Conservation (phyloP, 352 stramenopile genomes). For the Globisporangium rhizosaccharum region DNA sequence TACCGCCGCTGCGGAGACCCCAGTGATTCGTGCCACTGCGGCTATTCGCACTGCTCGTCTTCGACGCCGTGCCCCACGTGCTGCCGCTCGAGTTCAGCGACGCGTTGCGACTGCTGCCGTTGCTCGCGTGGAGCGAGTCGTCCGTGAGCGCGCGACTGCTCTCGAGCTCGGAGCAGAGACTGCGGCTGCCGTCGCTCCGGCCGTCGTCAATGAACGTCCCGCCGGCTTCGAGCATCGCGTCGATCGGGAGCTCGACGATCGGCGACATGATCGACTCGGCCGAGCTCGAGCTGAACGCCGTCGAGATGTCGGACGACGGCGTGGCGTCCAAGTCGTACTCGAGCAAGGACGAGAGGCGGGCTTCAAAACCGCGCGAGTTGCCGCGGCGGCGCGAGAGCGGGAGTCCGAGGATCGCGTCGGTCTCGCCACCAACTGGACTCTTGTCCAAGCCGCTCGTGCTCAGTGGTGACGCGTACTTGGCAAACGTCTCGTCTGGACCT, state of each 20-base stretch:
- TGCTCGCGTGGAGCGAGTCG: conserved; percentile 7
- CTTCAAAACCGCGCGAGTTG: conserved; percentile 21
- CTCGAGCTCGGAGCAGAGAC: conserved; percentile 10
- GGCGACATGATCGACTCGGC: conserved; percentile 39
- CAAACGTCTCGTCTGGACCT: conserved; percentile 26
- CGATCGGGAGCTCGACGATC: conserved; percentile 39
- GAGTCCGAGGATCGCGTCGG: conserved; percentile 25
- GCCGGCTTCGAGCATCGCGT: conserved; percentile 44
- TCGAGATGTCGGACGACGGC: conserved; percentile 29
- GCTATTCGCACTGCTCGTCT: background rate
- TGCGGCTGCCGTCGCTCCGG: conserved; percentile 3
- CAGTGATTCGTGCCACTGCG: conserved; percentile 1
- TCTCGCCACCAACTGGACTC: conserved; percentile 11
- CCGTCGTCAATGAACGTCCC: conserved; percentile 29
- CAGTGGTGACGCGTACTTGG: conserved; percentile 44
- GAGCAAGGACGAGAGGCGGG: conserved; percentile 55
- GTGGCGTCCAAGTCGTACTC: conserved; percentile 43
- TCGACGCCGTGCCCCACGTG: conserved; percentile 10
- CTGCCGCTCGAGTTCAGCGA: conserved; percentile 11
- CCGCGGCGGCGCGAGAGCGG: conserved; percentile 12
- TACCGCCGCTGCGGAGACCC: conserved; percentile 5
- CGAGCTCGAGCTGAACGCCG: conserved; percentile 28
- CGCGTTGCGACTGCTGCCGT: conserved; percentile 7
- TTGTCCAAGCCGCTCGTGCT: conserved; percentile 14
- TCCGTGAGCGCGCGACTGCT: conserved; percentile 7